Evolutionary conservation across 768 basidiomycete genomes (phyloP), one percentile per base, ranked within the genome.

Genomic region (Macrolepiota fuliginosa): DNA sequence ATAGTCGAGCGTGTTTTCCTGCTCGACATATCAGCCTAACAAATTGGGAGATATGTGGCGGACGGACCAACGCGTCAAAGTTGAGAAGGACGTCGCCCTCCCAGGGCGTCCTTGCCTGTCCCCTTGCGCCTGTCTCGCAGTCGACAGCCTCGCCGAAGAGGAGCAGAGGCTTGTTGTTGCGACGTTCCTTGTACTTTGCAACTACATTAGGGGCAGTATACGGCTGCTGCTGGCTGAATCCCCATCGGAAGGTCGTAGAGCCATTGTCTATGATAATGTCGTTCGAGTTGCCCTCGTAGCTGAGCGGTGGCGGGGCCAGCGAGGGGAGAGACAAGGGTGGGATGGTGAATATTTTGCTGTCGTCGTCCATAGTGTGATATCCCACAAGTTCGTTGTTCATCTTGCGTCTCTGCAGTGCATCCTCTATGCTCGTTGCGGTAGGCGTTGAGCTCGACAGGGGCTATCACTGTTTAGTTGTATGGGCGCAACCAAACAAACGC

Each of bases 1-100:
- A 73, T 91, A 95, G 77, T 99, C 97, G 58, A 99, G 77, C 6
- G 92, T 92, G 71, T 93, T 88, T 81, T 99, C 97, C 96, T 98
- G 79, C 5, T 12, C 2, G 67, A 72, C 67, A 74, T 78, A 70
- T 64, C 65, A 69, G 62, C 51, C 63, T 62, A 50, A 55, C 40
- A 53, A 29, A 61, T 59, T 53, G 70, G 19, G 13, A 40, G 19
- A 58, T n/a, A 46, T 46, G 2, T 17, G 40, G 59, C 58, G 56
- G 4, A 81, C 92, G 76, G 76, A 98, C 96, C 82, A 98, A 78
- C 25, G 93, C 89, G 74, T 98, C 97, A 66, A 90, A 92, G 73
- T 94, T 95, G 66, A 94, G 81, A 51, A 98, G 72, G 22, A 97
- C 86, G 69, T 98, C 97, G 7, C 94, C 95, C 71, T 99, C 97